Evolutionary conservation across 495 filamentous ascomycete species (phyloP).

Genomic region (Evansstolkia leycettana): DNA sequence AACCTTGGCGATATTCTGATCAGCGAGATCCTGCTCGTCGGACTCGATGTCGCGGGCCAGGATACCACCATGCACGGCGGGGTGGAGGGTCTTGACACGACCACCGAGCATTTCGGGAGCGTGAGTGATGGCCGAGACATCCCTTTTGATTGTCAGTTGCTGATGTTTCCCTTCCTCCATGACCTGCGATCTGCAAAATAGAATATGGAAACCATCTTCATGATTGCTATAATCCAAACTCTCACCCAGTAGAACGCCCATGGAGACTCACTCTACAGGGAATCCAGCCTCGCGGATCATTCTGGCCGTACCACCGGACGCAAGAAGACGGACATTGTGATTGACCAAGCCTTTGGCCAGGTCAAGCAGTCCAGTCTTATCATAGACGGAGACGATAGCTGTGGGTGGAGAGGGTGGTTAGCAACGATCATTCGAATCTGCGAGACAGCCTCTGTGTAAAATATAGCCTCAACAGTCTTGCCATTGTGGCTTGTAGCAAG

Average conservation of each 20-base stretch:
- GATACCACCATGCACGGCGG: slow-evolving; percentile 86
- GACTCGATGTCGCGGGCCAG: slow-evolving; percentile 84
- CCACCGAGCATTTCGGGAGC: slow-evolving; percentile 97
- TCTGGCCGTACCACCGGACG: slow-evolving; percentile 85
- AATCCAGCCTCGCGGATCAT: slow-evolving; percentile 94
- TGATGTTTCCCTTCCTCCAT: not conserved
- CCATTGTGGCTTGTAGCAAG: too few relatives aligned
- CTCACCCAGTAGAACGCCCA: not conserved
- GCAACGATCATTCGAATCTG: too few relatives aligned
- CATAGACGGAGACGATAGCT: slow-evolving; percentile 95
- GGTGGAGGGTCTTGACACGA: slow-evolving; percentile 94
- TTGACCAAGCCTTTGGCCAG: slow-evolving; percentile 88
- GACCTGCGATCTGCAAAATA: slow-evolving; percentile 1
- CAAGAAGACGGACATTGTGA: slow-evolving; percentile 82
- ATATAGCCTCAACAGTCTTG: too few relatives aligned
- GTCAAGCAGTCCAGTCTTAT: slow-evolving; percentile 95
- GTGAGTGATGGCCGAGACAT: slow-evolving; percentile 93
- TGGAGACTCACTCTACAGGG: slow-evolving; percentile 64
- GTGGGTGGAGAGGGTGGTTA: too few relatives aligned
- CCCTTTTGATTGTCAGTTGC: slow-evolving; percentile 36
- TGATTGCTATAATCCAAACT: not conserved
- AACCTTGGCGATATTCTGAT: slow-evolving; percentile 94
- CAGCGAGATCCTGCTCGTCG: slow-evolving; percentile 91
- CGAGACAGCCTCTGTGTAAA: too few relatives aligned
- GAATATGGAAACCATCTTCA: slow-evolving; percentile 3